Base-by-base conservation (phyloP, 108 stramenopile genomes). In the Mediolabrus comicus region DNA sequence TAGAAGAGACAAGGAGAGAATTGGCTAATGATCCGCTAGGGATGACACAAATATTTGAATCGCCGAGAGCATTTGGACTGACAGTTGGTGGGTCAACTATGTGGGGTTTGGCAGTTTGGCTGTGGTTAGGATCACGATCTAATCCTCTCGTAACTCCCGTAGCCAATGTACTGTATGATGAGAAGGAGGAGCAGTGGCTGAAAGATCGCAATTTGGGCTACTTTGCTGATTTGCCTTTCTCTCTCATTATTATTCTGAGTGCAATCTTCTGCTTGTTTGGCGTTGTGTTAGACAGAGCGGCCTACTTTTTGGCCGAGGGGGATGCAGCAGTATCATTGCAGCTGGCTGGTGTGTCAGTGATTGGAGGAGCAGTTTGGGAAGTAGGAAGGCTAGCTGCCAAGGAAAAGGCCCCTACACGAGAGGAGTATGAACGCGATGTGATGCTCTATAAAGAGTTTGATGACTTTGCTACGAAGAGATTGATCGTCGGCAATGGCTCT, bases 151-250 rank as follows among this genome's bases (percentile, higher is more conserved):
- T 90, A 1, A 85, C 78, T 11, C 90, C 90, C 0, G n/a, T 95
- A n/a, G 93, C 88, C 28, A 91, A 95, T 41, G 62, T 85, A 1
- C 43, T 95, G 49, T 95, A 89, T 51, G 72, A 86, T 38, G 64
- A 53, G 41, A 69, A 52, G 24, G 60, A 54, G 1, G 62, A 75
- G 62, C 41, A 64, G 28, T 95, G 93, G 93, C 67, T 95, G 16
- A 38, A 72, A 6, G 89, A 95, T 77, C 89, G 93, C 31, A 95
- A 95, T 51, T 83, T 81, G 16, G 90, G 90, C 22, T 69, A 89
- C 51, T 95, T 90, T 70, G 82, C 80, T 10, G 62, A 86, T 9
- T 51, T 85, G 13, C 93, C 93, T 0, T 19, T 79, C 3, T 24
- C 67, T 3, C 76, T 95, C 51, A 75, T 84, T 17, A 25, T 67